Evolutionary conservation across 169 alveolate genomes (phyloP).

Genomic region (Plasmodium gonderi): DNA sequence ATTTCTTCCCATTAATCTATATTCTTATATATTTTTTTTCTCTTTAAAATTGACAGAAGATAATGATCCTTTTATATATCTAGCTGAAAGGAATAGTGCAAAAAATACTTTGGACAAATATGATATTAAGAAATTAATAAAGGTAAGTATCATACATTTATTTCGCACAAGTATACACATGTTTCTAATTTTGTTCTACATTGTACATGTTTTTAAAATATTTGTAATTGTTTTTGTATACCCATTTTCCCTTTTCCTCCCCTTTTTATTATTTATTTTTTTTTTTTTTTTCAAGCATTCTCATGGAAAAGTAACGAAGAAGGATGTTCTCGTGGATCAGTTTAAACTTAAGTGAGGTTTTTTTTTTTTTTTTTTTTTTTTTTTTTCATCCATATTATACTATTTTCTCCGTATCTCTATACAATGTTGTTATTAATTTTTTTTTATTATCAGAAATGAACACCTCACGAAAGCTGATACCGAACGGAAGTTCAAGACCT

Average conservation of each 20-base stretch:
- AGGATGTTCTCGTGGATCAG: conserved; percentile 70
- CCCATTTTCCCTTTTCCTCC: background rate
- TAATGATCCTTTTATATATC: conserved; percentile 56
- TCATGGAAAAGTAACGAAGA: conserved; percentile 69
- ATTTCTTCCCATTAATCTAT: background rate
- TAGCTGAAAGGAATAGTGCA: conserved; percentile 30
- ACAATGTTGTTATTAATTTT: background rate
- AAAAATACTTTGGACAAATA: conserved; percentile 45
- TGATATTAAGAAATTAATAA: conserved; percentile 73
- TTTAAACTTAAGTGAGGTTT: conserved; percentile 25
- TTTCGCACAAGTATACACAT: background rate
- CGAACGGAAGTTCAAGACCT: conserved; percentile 56
- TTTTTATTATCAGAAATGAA: conserved; percentile 26
- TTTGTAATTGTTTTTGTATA: background rate
- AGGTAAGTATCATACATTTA: conserved; percentile 19
- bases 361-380: background rate
- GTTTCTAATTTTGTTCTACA: background rate
- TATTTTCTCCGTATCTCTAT: background rate
- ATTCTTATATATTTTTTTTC: background rate
- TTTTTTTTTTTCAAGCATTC: conserved; percentile 61
- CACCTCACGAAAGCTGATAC: conserved; percentile 71
- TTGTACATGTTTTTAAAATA: background rate
- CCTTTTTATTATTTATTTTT: conserved; percentile 7
- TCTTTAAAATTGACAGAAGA: conserved; percentile 29
- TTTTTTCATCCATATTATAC: conserved; percentile 2